Conservation (phyloP, 306 rosid genomes). For the Albizia julibrissin region DNA sequence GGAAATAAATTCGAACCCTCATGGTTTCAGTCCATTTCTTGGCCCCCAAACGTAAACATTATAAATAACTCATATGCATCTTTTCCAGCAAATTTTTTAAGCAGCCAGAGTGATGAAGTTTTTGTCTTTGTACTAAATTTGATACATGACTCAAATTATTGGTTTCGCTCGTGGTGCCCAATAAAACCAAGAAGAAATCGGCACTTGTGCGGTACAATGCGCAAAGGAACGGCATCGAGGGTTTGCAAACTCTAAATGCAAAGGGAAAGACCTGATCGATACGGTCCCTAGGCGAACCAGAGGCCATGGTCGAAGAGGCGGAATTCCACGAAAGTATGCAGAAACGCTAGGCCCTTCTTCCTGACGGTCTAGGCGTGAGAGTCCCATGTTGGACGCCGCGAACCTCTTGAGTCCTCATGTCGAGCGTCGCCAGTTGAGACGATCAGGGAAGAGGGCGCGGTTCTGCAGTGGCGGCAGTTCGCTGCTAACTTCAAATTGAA, state of each 20-base stretch:
- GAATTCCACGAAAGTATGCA: slow-evolving; percentile 1
- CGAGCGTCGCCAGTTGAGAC: slow-evolving; percentile 26
- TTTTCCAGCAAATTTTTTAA: background rate
- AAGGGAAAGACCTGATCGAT: slow-evolving; percentile 66
- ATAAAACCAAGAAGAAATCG: background rate
- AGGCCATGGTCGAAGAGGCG: slow-evolving; percentile 63
- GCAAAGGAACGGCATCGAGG: slow-evolving; percentile 26
- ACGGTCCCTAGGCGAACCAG: slow-evolving; percentile 65
- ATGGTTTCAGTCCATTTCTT: background rate
- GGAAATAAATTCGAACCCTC: slow-evolving; percentile 2
- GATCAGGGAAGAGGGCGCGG: background rate
- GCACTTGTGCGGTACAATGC: background rate
- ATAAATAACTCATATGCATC: background rate
- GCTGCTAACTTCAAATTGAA: slow-evolving; percentile 2
- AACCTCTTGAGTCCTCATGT: slow-evolving; percentile 17
- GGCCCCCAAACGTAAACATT: background rate
- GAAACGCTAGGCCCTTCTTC: slow-evolving; percentile 15
- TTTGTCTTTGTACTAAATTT: background rate
- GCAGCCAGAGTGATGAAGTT: background rate
- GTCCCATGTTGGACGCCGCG: slow-evolving; percentile 15
- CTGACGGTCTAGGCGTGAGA: slow-evolving; percentile 1
- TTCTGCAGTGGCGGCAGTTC: slow-evolving; percentile 17
- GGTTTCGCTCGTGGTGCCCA: background rate
- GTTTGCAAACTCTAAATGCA: slow-evolving; percentile 7
- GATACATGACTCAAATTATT: background rate